Conservation (phyloP, 805 yeast species). For the Candida khao-thaluensis region DNA sequence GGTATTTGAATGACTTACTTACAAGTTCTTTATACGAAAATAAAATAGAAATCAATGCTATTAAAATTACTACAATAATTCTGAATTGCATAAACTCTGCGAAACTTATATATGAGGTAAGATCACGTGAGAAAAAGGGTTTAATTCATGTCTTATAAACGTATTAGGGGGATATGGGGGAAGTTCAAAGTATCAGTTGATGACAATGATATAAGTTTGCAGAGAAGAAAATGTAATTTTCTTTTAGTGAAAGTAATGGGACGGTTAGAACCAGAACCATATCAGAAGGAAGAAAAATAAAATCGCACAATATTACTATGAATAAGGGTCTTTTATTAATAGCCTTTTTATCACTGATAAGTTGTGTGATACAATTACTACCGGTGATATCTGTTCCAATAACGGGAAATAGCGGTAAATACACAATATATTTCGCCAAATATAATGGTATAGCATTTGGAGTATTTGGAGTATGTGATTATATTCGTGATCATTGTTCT, state of each 20-base stretch:
- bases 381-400: slow-evolving; percentile 44
- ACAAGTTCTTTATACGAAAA: not conserved
- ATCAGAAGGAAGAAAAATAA: no score
- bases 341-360: slow-evolving; percentile 26
- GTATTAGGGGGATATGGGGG: no score
- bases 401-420: slow-evolving; percentile 25
- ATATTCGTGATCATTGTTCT: slow-evolving; percentile 27
- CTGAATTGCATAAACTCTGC: slow-evolving; percentile 1
- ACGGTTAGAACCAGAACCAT: no score
- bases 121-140: slow-evolving; percentile 9
- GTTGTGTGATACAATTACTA: slow-evolving; percentile 36
- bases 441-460: slow-evolving; percentile 38
- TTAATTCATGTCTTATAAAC: not conserved
- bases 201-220: no score
- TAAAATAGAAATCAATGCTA: slow-evolving; percentile 11
- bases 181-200: no score
- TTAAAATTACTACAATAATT: not conserved
- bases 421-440: slow-evolving; percentile 29
- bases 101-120: slow-evolving; percentile 3
- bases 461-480: slow-evolving; percentile 44
- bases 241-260: no score
- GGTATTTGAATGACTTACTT: not conserved
- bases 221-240: no score
- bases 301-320: no score
- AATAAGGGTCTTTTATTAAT: slow-evolving; percentile 31